Percentiles rank a stretch among this genome's conserved stretches.
Conservation (phyloP, 495 filamentous ascomycete species). For the Aspergillus hancockii region DNA sequence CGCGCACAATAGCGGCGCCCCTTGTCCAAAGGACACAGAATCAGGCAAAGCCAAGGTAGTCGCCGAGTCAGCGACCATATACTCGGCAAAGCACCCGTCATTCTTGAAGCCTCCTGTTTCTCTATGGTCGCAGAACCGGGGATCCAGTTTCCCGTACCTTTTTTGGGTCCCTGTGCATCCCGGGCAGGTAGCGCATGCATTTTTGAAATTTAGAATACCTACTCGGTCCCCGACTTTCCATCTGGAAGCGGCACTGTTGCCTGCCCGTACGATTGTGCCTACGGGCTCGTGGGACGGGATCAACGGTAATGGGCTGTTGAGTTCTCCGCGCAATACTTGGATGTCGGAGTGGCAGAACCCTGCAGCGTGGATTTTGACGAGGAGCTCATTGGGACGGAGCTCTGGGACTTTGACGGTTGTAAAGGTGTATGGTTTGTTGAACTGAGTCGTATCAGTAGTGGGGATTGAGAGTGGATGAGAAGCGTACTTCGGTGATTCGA, state of each 20-base stretch:
- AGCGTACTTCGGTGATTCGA: slow-evolving; percentile 2
- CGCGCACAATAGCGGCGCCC: slow-evolving; percentile 41
- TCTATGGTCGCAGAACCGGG: slow-evolving; percentile 12
- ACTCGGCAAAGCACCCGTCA: slow-evolving; percentile 39
- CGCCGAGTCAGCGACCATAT: slow-evolving; percentile 28
- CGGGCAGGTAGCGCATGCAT: slow-evolving; percentile 8
- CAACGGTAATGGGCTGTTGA: slow-evolving; percentile 42
- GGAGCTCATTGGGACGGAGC: slow-evolving; percentile 48
- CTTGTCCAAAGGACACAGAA: slow-evolving; percentile 27
- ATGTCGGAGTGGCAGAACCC: slow-evolving; percentile 62
- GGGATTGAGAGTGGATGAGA: neutral
- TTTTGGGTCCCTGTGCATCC: neutral
- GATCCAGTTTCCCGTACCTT: slow-evolving; percentile 1
- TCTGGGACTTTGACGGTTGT: slow-evolving; percentile 48
- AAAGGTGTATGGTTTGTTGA: slow-evolving; percentile 52
- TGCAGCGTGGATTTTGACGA: slow-evolving; percentile 58
- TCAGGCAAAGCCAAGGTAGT: slow-evolving; percentile 32
- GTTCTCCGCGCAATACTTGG: slow-evolving; percentile 50
- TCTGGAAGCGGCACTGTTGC: slow-evolving; percentile 15
- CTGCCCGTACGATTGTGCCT: slow-evolving; percentile 53
- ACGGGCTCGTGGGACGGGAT: slow-evolving; percentile 60
- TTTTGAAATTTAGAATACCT: slow-evolving; percentile 16
- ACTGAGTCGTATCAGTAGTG: slow-evolving; percentile 24
- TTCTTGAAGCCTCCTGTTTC: slow-evolving; percentile 21
- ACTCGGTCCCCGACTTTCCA: slow-evolving; percentile 12